Conservation (phyloP, 306 rosid genomes). For the Gynostemma pentaphyllum region DNA sequence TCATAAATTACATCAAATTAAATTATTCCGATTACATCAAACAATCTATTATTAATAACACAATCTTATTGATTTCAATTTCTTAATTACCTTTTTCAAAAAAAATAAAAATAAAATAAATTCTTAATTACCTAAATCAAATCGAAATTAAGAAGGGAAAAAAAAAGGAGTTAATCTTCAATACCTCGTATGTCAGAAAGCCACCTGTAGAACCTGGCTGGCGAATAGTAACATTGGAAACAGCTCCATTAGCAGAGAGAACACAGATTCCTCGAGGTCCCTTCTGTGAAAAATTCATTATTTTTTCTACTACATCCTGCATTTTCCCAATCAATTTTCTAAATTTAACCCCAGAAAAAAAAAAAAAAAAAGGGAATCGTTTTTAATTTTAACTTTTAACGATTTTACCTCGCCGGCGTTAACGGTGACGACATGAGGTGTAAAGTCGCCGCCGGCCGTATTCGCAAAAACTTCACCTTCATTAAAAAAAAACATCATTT, state of each 20-base stretch:
- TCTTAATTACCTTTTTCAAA: too few species aligned
- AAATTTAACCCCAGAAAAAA: conserved; percentile 10
- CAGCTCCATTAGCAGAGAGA: conserved; percentile 76
- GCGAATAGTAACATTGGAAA: conserved; percentile 66
- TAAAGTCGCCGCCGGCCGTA: conserved; percentile 53
- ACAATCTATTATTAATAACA: too few species aligned
- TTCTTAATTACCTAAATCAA: too few species aligned
- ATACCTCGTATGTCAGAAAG: conserved; percentile 70
- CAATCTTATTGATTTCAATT: too few species aligned
- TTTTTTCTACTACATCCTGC: conserved; percentile 78
- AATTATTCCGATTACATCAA: too few species aligned
- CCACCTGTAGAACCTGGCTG: conserved; percentile 67
- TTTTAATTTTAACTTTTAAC: too few species aligned
- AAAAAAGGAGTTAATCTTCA: too few species aligned
- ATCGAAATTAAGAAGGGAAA: too few species aligned
- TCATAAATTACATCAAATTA: too few species aligned
- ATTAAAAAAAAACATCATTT: conserved; percentile 13
- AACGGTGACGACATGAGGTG: conserved; percentile 59
- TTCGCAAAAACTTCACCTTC: conserved; percentile 49
- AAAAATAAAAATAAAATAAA: too few species aligned
- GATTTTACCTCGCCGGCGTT: conserved; percentile 50
- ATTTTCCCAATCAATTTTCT: conserved; percentile 11
- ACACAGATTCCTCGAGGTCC: conserved; percentile 55
- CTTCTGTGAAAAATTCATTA: conserved; percentile 49
- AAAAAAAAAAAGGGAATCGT: too few species aligned